Conservation (phyloP, 345 rosid genomes). For the Syzygium aromaticum region DNA sequence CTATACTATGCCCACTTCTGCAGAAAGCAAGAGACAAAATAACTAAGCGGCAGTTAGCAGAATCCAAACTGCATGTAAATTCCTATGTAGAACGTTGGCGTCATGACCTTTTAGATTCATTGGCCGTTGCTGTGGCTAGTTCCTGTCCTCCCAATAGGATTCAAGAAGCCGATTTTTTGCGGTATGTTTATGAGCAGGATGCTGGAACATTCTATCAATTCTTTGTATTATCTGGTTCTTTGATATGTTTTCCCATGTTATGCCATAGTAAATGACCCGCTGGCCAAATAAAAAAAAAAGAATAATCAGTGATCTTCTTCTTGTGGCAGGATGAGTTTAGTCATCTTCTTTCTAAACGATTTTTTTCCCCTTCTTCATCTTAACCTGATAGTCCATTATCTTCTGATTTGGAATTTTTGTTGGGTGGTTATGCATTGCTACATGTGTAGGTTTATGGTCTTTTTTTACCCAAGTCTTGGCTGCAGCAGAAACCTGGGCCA, state of each 20-base stretch:
- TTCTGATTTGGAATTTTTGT: background rate
- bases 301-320: background rate
- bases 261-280: background rate
- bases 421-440: background rate
- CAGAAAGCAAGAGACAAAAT: constrained; percentile 62
- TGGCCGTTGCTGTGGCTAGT: constrained; percentile 44
- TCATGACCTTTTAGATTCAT: constrained; percentile 68
- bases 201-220: background rate
- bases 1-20: constrained; percentile 49
- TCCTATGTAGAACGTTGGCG: constrained; percentile 59
- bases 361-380: background rate
- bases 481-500: background rate
- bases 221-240: background rate
- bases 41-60: constrained; percentile 26
- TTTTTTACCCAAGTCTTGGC: background rate
- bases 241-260: background rate
- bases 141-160: constrained; percentile 29
- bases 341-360: background rate
- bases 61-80: constrained; percentile 25
- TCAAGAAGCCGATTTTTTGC: constrained; percentile 45
- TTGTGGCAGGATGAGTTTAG: background rate
- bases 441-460: background rate
- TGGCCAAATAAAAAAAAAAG: background rate
- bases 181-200: constrained; percentile 36
- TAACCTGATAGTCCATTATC: background rate